Conservation (phyloP, 2,329 filamentous ascomycete genomes). For the Decorospora gaudefroyi region DNA sequence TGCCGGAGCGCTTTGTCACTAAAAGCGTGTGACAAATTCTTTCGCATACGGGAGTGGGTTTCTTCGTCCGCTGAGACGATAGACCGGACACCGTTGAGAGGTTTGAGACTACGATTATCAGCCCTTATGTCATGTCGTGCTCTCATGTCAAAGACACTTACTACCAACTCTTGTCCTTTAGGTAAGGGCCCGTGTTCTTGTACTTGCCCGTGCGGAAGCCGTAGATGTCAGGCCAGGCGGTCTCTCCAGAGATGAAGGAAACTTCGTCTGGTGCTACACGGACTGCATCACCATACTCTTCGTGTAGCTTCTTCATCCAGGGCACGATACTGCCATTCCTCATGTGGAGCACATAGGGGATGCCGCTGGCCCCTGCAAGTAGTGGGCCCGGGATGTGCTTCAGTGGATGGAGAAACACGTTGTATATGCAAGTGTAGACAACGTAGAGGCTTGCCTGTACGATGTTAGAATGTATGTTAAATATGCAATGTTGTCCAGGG, state of each 20-base stretch:
- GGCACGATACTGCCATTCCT: conserved; percentile 32
- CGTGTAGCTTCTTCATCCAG: conserved; percentile 43
- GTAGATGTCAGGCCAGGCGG: conserved; percentile 53
- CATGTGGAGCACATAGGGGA: conserved; percentile 40
- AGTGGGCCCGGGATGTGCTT: conserved; percentile 52
- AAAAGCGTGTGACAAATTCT: conserved; percentile 51
- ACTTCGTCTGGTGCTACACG: conserved; percentile 51
- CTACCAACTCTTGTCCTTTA: conserved; percentile 48
- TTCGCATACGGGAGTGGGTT: conserved; percentile 43
- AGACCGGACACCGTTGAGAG: conserved; percentile 36
- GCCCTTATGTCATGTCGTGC: too few species aligned
- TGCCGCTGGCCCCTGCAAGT: conserved; percentile 35
- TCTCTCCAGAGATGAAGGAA: conserved; percentile 52
- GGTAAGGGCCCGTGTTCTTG: conserved; percentile 41
- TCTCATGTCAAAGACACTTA: conserved; percentile 2
- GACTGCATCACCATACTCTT: conserved; percentile 51
- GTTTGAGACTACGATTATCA: conserved; percentile 15
- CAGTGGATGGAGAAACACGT: conserved; percentile 52
- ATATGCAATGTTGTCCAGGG: neutral
- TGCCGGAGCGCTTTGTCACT: conserved; percentile 49
- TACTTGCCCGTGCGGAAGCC: conserved; percentile 46
- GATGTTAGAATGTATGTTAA: neutral
- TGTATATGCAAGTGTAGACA: conserved; percentile 39
- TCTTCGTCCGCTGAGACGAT: conserved; percentile 37
- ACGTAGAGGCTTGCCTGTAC: conserved; percentile 20